Evolutionary conservation across 2,329 filamentous ascomycete species (phyloP).

Genomic region (Trichoderma koningiopsis): DNA sequence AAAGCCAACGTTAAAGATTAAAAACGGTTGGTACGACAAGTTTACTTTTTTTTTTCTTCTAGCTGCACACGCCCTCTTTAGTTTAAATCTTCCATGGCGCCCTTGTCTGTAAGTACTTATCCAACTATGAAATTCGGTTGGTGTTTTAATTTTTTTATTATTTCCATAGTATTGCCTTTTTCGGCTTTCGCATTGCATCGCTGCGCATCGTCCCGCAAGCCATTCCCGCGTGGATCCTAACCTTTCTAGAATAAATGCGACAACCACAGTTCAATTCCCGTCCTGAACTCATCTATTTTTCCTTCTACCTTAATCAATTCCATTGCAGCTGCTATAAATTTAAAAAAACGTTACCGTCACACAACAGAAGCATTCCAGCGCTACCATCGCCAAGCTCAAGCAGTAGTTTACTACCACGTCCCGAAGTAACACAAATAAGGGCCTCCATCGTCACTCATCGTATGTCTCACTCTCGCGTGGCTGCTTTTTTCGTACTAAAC

Average conservation of each 20-base stretch:
- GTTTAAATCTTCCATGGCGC: not conserved
- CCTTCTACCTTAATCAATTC: not conserved
- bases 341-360: not conserved
- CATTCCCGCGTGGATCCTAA: not conserved
- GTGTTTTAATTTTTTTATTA: not conserved
- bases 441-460: not conserved
- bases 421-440: not conserved
- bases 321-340: not conserved
- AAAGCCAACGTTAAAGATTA: not conserved
- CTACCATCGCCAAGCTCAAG: too few relatives aligned
- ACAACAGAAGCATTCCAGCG: not conserved
- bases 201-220: constrained; percentile 1
- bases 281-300: not conserved
- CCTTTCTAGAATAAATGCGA: not conserved
- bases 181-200: not conserved
- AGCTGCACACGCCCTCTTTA: constrained; percentile 22
- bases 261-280: not conserved
- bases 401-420: not conserved
- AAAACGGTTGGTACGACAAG: not conserved
- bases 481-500: not conserved
- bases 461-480: constrained; percentile 20
- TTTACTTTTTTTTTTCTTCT: not conserved
- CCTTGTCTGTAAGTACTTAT: not conserved
- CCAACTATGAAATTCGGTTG: not conserved
- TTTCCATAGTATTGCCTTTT: not conserved